These are phyloP conservation scores for Aurinia saxatilis DNA, from an alignment of 345 rosid genomes.

Conservation along the genomic window DNA sequence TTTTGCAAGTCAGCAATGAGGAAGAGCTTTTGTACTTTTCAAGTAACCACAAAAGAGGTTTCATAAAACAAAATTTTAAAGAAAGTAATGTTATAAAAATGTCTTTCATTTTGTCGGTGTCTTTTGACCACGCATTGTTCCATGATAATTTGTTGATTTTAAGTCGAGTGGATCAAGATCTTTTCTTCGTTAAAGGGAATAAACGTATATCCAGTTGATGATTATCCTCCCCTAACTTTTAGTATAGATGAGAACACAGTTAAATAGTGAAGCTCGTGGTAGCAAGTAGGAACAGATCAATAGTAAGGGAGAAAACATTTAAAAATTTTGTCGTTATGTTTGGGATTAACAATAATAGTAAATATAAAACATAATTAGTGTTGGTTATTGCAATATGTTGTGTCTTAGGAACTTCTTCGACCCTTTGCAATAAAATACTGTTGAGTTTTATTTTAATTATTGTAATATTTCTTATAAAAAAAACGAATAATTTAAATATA, in stretches of 20 bases:
- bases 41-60: not conserved
- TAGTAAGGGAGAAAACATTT: not conserved
- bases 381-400: too few species aligned
- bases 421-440: too few species aligned
- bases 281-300: not conserved
- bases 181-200: not conserved
- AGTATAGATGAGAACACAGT: not conserved
- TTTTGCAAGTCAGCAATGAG: not conserved
- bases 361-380: not conserved
- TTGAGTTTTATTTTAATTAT: too few species aligned
- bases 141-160: not conserved
- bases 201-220: not conserved
- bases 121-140: not conserved
- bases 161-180: not conserved
- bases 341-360: not conserved
- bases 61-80: not conserved
- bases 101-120: not conserved
- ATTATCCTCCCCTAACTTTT: not conserved
- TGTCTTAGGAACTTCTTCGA: too few species aligned
- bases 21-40: constrained; percentile 10
- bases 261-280: not conserved
- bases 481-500: too few species aligned
- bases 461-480: too few species aligned
- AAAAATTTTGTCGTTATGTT: too few species aligned
- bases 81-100: not conserved